Evolutionary conservation across 768 basidiomycete species (phyloP).

Genomic region (Mycena capillaripes): DNA sequence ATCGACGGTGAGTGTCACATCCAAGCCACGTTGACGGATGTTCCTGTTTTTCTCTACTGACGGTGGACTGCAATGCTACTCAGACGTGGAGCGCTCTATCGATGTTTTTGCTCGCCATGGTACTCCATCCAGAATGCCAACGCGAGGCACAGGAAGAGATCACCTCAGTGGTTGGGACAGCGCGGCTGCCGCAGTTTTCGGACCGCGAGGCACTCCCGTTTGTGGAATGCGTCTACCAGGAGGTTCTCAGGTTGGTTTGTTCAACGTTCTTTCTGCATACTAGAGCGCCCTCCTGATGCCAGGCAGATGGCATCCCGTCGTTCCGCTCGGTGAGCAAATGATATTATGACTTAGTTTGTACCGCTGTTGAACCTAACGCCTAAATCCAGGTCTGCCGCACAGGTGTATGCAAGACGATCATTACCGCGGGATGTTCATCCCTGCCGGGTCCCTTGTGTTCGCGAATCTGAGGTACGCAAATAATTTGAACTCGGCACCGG

Average conservation of each 20-base stretch:
- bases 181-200: not conserved
- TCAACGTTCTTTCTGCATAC: not conserved
- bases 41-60: too few relatives aligned
- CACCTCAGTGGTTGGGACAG: not conserved
- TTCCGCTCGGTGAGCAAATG: not conserved
- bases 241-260: not conserved
- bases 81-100: constrained; percentile 17
- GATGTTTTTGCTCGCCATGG: constrained; percentile 23
- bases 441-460: not conserved
- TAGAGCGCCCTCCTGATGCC: not conserved
- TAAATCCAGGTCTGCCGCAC: not conserved
- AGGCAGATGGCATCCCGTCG: not conserved
- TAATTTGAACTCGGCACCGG: not conserved
- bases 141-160: constrained; percentile 10
- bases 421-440: not conserved
- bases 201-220: not conserved
- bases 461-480: not conserved
- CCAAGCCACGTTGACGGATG: too few relatives aligned
- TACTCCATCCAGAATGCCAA: constrained; percentile 22
- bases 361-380: not conserved
- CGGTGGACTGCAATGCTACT: too few relatives aligned
- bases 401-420: not conserved
- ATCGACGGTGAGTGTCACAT: constrained; percentile 46
- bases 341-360: not conserved
- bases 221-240: not conserved